Percentiles rank a stretch among this genome's conserved stretches.
Conservation (phyloP, 1,284 basidiomycete species). For the Microstroma glucosiphilum region DNA sequence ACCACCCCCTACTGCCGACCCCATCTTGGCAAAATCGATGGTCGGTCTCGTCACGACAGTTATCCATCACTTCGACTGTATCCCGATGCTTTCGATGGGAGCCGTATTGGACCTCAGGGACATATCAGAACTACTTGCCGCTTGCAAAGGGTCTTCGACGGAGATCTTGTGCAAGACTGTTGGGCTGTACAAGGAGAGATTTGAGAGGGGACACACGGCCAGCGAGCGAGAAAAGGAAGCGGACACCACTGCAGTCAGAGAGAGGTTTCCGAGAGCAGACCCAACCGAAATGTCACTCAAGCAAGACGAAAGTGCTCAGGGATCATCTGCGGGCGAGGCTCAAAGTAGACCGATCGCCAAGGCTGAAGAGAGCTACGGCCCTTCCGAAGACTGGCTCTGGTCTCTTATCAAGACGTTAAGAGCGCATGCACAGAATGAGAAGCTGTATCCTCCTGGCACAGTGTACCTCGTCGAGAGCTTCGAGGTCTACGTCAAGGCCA, state of each 20-base stretch:
- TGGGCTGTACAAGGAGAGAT: constrained; percentile 39
- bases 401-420: constrained; percentile 43
- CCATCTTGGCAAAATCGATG: constrained; percentile 53
- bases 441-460: constrained; percentile 39
- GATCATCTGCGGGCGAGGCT: background rate
- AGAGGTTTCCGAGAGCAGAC: constrained; percentile 9
- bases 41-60: constrained; percentile 54
- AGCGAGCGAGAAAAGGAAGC: background rate
- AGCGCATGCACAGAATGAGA: constrained; percentile 32
- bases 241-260: background rate
- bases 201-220: constrained; percentile 4
- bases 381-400: constrained; percentile 39
- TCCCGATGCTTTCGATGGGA: constrained; percentile 54
- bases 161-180: constrained; percentile 55
- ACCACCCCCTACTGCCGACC: constrained; percentile 39
- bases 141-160: constrained; percentile 45
- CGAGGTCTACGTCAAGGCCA: constrained; percentile 33
- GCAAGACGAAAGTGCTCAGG: too few relatives aligned
- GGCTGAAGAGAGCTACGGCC: constrained; percentile 19
- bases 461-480: constrained; percentile 42
- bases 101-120: constrained; percentile 55
- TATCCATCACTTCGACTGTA: constrained; percentile 53
- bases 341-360: constrained; percentile 4
- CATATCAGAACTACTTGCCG: constrained; percentile 46
- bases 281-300: constrained; percentile 18